Evolutionary conservation across 2,329 filamentous ascomycete genomes (phyloP).

Genomic region (Venturia oleaginea): DNA sequence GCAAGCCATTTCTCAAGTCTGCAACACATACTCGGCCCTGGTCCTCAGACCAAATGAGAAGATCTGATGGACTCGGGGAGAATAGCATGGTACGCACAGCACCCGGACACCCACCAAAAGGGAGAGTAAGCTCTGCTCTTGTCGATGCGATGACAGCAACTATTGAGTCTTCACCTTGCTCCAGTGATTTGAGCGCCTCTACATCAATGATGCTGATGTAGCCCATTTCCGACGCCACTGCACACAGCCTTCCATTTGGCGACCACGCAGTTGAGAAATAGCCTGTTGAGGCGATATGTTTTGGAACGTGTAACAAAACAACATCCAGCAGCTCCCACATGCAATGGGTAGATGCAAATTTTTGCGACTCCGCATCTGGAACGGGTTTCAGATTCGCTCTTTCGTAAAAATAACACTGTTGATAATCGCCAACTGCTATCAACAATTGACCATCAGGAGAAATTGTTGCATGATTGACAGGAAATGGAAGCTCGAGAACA

Average conservation of each 20-base stretch:
- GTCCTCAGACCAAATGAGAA: slow-evolving; percentile 91
- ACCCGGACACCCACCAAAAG: slow-evolving; percentile 40
- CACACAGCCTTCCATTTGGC: slow-evolving; percentile 59
- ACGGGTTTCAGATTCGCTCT: slow-evolving; percentile 27
- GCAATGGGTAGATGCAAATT: slow-evolving; percentile 20
- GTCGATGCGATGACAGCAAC: slow-evolving; percentile 72
- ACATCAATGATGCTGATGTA: slow-evolving; percentile 68
- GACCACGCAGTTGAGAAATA: slow-evolving; percentile 77
- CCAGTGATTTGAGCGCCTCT: slow-evolving; percentile 31
- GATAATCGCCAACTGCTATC: slow-evolving; percentile 78
- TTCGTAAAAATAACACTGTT: slow-evolving; percentile 75
- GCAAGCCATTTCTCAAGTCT: slow-evolving; percentile 59
- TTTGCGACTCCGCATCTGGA: slow-evolving; percentile 21
- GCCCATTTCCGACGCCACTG: slow-evolving; percentile 72
- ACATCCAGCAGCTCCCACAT: slow-evolving; percentile 34
- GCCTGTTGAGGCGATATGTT: slow-evolving; percentile 34
- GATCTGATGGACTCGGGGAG: slow-evolving; percentile 78
- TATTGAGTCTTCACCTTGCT: slow-evolving; percentile 40
- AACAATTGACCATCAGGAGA: slow-evolving; percentile 78
- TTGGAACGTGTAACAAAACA: slow-evolving; percentile 33
- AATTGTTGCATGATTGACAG: slow-evolving; percentile 89
- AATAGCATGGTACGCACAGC: slow-evolving; percentile 89
- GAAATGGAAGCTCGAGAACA: slow-evolving; percentile 65
- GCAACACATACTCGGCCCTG: slow-evolving; percentile 66
- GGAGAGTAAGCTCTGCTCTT: slow-evolving; percentile 50